Evolutionary conservation across 495 filamentous ascomycete genomes (phyloP), one percentile per base, ranked within the genome.

Genomic region (Penicillium verhagenii): DNA sequence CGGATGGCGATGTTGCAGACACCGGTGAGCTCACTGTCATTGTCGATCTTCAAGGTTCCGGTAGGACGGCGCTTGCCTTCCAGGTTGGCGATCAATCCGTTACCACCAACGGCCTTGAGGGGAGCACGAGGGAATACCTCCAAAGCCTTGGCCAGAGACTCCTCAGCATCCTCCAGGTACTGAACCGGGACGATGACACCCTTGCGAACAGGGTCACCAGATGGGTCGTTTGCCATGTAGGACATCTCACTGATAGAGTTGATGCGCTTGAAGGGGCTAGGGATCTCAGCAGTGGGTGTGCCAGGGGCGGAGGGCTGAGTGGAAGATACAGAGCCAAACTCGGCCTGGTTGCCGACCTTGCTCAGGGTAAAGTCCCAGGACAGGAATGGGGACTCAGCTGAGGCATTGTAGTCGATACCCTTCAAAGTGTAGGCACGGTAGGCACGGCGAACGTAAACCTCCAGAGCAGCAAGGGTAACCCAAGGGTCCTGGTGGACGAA

Each of bases 191-290:
- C 81, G 59, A 97, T 91, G 29, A 95, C 92, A 81, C 94, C 94
- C 78, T 91, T 94, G 45, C 94, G 85, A n/a, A 82, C 82, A 16
- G 89, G 86, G 65, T 96, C 92, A 28, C 81, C 79, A 40, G 82
- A 78, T 13, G 81, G 77, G 56, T 85, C 82, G 26, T 81, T 80
- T 26, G 86, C 76, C 37, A 97, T 71, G 69, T 93, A 95, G 7
- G 90, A 88, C 88, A 98, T 91, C 70, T 98, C 94, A 69, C 91
- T 96, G 73, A 97, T 95, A 31, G 95, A 97, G 71, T 83, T 85
- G 62, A 97, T 87, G 33, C 91, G 82, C 73, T 87, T 86, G 72
- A 89, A 92, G 43, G 78, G 79, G 67, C 79, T 79, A 35, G 71
- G 70, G 42, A 24, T 37, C 58, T 86, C 80, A 18, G 74, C 67